Conservation (phyloP, 2,329 filamentous ascomycete genomes). For the Calonectria hawksworthii region DNA sequence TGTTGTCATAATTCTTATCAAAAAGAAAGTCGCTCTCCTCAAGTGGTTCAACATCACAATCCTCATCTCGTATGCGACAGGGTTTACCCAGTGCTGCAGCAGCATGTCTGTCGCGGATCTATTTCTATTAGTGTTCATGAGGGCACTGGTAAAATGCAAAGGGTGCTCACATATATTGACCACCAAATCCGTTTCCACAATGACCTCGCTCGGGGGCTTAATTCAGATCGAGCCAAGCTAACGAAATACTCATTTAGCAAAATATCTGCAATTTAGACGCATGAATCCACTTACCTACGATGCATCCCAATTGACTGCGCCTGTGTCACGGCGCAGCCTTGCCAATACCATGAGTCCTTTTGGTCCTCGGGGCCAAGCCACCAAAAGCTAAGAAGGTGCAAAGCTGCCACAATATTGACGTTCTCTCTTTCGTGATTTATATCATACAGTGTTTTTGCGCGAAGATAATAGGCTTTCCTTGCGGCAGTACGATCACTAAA, state of each 20-base stretch:
- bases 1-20: conserved; percentile 11
- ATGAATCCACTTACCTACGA: conserved; percentile 18
- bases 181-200: conserved; percentile 39
- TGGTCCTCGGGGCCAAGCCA: conserved; percentile 39
- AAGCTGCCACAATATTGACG: conserved; percentile 6
- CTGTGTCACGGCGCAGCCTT: conserved; percentile 33
- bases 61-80: conserved; percentile 38
- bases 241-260: background rate
- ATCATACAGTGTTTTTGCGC: conserved; percentile 33
- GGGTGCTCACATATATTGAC: conserved; percentile 35
- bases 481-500: conserved; percentile 29
- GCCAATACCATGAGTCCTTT: conserved; percentile 40
- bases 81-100: conserved; percentile 34
- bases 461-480: conserved; percentile 35
- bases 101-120: conserved; percentile 37
- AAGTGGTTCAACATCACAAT: conserved; percentile 34
- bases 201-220: conserved; percentile 10
- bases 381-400: conserved; percentile 36
- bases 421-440: conserved; percentile 33
- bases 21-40: conserved; percentile 28
- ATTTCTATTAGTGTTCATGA: background rate
- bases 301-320: conserved; percentile 37
- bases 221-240: background rate
- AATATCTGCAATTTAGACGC: fast-evolving
- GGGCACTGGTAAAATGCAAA: background rate